Evolutionary conservation across 2,329 filamentous ascomycete genomes (phyloP).

Genomic region (Hypomyces perniciosus): DNA sequence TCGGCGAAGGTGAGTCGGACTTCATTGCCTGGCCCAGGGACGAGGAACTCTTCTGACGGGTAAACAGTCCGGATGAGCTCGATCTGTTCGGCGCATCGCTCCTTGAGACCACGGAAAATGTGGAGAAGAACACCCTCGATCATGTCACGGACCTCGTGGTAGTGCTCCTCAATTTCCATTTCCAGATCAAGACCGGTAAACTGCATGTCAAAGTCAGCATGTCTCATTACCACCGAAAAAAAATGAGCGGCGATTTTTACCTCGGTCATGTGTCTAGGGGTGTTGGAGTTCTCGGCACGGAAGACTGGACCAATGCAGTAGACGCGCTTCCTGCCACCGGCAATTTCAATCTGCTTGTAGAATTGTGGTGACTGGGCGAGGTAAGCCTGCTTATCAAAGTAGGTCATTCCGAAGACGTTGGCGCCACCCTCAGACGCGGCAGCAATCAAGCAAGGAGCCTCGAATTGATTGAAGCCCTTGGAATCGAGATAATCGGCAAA

Average conservation of each 20-base stretch:
- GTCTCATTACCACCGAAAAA: neutral
- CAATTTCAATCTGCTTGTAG: constrained; percentile 84
- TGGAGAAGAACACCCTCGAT: constrained; percentile 69
- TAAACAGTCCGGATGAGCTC: constrained; percentile 67
- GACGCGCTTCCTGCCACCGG: constrained; percentile 69
- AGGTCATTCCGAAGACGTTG: constrained; percentile 84
- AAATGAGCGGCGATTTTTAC: no score
- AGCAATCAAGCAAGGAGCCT: constrained; percentile 83
- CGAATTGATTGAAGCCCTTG: constrained; percentile 73
- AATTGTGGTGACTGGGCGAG: constrained; percentile 78
- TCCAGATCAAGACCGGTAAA: constrained; percentile 86
- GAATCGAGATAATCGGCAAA: constrained; percentile 75
- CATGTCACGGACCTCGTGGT: constrained; percentile 66
- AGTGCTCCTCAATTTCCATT: constrained; percentile 78
- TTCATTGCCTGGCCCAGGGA: constrained; percentile 68
- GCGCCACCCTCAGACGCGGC: constrained; percentile 88
- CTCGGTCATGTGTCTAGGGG: constrained; percentile 78
- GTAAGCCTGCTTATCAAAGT: constrained; percentile 79
- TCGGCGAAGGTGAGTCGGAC: constrained; percentile 73
- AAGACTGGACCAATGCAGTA: constrained; percentile 78
- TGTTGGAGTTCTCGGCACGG: constrained; percentile 81
- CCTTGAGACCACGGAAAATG: constrained; percentile 63
- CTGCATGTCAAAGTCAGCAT: constrained; percentile 24
- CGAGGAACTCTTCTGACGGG: constrained; percentile 69
- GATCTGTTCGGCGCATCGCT: constrained; percentile 64